phyloP scores from a whole-genome alignment of 2,329 filamentous ascomycete genomes.

The Venturia pyrina region DNA sequence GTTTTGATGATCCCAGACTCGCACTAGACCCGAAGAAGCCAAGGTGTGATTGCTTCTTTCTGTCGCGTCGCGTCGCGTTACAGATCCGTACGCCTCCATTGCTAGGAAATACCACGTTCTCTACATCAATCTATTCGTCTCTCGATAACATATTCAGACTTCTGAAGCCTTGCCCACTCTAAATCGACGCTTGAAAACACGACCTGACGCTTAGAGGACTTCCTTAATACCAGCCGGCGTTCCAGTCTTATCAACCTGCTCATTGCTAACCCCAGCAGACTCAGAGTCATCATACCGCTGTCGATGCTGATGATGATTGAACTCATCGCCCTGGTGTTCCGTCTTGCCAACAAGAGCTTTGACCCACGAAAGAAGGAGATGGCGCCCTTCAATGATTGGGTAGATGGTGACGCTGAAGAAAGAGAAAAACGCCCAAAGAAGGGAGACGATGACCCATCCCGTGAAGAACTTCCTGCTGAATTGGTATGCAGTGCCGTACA shows the following conservation, averaged over 20 bases:
- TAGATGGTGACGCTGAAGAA: conserved; percentile 7
- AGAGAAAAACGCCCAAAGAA: conserved; percentile 8
- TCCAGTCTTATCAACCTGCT: neutral
- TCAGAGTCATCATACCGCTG: conserved; percentile 3
- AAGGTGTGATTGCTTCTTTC: too few species aligned
- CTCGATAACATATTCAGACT: too few species aligned
- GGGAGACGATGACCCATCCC: conserved; percentile 3
- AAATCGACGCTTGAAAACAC: neutral
- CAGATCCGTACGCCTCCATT: too few species aligned
- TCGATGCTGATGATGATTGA: conserved; percentile 4
- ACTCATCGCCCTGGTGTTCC: neutral
- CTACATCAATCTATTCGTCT: too few species aligned
- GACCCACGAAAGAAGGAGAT: neutral
- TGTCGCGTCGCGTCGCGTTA: too few species aligned
- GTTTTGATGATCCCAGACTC: too few species aligned
- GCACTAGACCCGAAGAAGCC: too few species aligned
- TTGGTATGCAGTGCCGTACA: conserved; percentile 12
- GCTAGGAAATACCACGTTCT: too few species aligned
- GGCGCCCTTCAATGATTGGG: conserved; percentile 8
- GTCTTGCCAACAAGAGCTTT: conserved; percentile 4
- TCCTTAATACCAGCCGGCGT: neutral
- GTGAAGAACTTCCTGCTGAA: conserved; percentile 11
- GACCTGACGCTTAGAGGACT: neutral
- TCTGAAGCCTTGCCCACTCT: too few species aligned
- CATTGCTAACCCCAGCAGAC: neutral